Evolutionary conservation across 352 stramenopile genomes (phyloP).

Genomic region (Phytophthora capsici): DNA sequence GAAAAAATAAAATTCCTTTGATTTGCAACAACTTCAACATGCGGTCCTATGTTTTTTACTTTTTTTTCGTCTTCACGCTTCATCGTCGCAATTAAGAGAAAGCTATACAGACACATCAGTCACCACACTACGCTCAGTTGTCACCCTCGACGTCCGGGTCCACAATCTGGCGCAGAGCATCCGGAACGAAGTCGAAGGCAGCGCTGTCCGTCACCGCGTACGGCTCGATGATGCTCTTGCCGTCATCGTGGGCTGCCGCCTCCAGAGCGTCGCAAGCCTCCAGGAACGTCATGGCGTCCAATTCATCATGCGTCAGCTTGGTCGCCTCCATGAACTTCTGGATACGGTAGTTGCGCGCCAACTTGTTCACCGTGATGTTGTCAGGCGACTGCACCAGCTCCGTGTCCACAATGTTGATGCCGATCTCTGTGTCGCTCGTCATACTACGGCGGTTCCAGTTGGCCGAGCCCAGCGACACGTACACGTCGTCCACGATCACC

Average conservation of each 20-base stretch:
- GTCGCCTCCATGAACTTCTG: conserved; percentile 63
- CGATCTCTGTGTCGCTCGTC: conserved; percentile 72
- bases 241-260: conserved; percentile 30
- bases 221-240: conserved; percentile 42
- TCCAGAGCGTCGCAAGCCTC: conserved; percentile 39
- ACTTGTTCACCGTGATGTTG: conserved; percentile 48
- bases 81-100: conserved; percentile 2
- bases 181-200: conserved; percentile 43
- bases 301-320: conserved; percentile 40
- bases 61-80: conserved; percentile 17
- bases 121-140: conserved; percentile 14
- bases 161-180: conserved; percentile 44
- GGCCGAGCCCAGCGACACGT: conserved; percentile 83
- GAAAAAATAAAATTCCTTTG: too few species aligned
- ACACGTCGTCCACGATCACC: conserved; percentile 86
- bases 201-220: conserved; percentile 40
- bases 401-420: conserved; percentile 58
- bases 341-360: conserved; percentile 56
- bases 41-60: conserved; percentile 1
- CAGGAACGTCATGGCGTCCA: conserved; percentile 44
- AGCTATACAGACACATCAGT: conserved; percentile 25
- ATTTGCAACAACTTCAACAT: conserved; percentile 12
- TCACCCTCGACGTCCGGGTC: conserved; percentile 42
- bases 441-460: conserved; percentile 94
- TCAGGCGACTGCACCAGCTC: conserved; percentile 41